These are phyloP conservation scores for Diversispora eburnea DNA, from an alignment of 192 early-diverging fungal species.

Conservation along the genomic window DNA sequence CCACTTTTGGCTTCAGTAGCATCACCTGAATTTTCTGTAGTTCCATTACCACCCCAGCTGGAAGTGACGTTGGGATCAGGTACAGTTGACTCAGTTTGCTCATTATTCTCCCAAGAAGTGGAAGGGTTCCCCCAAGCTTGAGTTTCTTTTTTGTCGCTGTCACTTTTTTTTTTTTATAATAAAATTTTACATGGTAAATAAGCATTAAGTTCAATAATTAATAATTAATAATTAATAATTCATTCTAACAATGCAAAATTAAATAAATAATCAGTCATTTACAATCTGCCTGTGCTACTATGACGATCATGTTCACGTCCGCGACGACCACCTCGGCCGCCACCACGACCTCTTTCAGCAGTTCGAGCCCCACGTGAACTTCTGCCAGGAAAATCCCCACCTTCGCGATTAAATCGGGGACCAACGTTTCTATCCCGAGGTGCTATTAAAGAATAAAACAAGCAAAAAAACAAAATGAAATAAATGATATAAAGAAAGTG, in stretches of 20 bases:
- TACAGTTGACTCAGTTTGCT: slow-evolving; percentile 31
- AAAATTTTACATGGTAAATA: slow-evolving; percentile 7
- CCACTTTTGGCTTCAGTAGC: background rate
- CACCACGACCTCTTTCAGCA: slow-evolving; percentile 45
- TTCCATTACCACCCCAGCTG: background rate
- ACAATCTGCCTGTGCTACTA: slow-evolving; percentile 68
- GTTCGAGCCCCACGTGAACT: slow-evolving; percentile 46
- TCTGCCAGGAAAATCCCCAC: slow-evolving; percentile 45
- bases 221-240: background rate
- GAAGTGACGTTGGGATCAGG: slow-evolving; percentile 23
- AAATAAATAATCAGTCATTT: slow-evolving; percentile 18
- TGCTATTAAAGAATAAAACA: background rate
- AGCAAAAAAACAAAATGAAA: too few species aligned
- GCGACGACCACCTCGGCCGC: slow-evolving; percentile 53
- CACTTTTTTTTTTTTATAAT: slow-evolving; percentile 36
- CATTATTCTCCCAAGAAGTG: slow-evolving; percentile 47
- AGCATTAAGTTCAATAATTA: background rate
- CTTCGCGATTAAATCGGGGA: slow-evolving; percentile 30
- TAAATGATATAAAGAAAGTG: too few species aligned
- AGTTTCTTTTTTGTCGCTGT: slow-evolving; percentile 90
- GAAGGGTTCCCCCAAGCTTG: slow-evolving; percentile 76
- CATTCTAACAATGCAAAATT: background rate
- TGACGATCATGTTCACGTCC: slow-evolving; percentile 85
- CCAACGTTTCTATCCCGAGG: slow-evolving; percentile 28
- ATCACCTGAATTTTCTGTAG: slow-evolving; percentile 1